A percentile compares a stretch with the other conserved stretches of the same genome.
Evolutionary conservation across 2,329 filamentous ascomycete genomes (phyloP).

Genomic region (Mycosphaerella arachidis): DNA sequence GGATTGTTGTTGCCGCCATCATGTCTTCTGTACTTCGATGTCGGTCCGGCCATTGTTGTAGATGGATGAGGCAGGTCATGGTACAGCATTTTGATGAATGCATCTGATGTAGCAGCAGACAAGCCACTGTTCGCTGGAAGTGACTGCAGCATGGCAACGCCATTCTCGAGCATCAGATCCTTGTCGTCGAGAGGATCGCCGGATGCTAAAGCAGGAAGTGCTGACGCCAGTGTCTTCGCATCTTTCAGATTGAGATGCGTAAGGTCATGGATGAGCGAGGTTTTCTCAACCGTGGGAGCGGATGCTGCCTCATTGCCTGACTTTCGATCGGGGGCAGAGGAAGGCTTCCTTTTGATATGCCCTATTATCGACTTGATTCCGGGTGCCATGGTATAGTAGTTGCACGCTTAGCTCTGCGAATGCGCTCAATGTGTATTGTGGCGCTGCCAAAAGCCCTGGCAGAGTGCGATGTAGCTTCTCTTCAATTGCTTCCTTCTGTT

Average conservation of each 20-base stretch:
- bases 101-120: slow-evolving; percentile 45
- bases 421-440: not conserved
- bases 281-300: slow-evolving; percentile 33
- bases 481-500: too few relatives aligned
- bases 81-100: slow-evolving; percentile 52
- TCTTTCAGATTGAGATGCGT: slow-evolving; percentile 39
- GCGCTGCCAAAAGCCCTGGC: not conserved
- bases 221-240: slow-evolving; percentile 37
- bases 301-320: slow-evolving; percentile 37
- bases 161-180: slow-evolving; percentile 47
- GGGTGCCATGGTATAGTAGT: slow-evolving; percentile 18
- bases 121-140: slow-evolving; percentile 49
- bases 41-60: slow-evolving; percentile 44
- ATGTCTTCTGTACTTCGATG: slow-evolving; percentile 41
- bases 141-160: slow-evolving; percentile 49
- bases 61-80: slow-evolving; percentile 51
- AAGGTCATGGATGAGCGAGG: slow-evolving; percentile 39
- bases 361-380: slow-evolving; percentile 41
- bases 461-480: too few relatives aligned
- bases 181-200: slow-evolving; percentile 48
- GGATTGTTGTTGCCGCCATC: slow-evolving; percentile 47
- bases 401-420: not conserved
- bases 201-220: slow-evolving; percentile 40
- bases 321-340: slow-evolving; percentile 46
- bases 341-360: slow-evolving; percentile 45